Base-by-base conservation (phyloP, 1,284 basidiomycete genomes). In the Cutaneotrichosporon cavernicola region DNA sequence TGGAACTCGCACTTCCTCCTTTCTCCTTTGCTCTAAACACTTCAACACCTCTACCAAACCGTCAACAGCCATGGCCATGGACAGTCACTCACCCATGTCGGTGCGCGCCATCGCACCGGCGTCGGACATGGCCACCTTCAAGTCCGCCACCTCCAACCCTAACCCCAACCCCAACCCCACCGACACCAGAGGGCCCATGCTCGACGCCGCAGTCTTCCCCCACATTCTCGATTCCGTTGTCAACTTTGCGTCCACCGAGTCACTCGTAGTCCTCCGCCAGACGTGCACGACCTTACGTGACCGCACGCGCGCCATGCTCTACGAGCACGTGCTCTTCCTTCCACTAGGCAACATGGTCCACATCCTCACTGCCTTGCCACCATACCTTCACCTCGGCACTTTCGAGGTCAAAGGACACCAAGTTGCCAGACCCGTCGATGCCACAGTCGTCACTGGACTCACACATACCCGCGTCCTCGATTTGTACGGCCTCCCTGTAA, bases 291-390 rank as follows among this genome's bases (percentile, higher is more conserved):
- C 26, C 5, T 14, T 53, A 6, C 51, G 51, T 6, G 31, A 16
- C 31, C 51, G 51, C 51, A 32, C 31, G 26, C 51, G 51, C 51
- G 31, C 31, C 51, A 5, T 2, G 18, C 51, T 53, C 14, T 53
- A 34, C 51, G 26, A 53, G 30, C 51, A 53, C 51, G 31, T 53
- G 6, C 30, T 53, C 31, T 34, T 53, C 51, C 30, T 53, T 10
- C 49, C 49, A 11, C 7, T 30, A 5, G 22, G 43, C 43, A 46
- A n/a, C 43, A 51, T 3, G 49, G 22, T 51, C 22, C 22, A 26
- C 49, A 53, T 53, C 51, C 51, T 31, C 30, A 53, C 51, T 4
- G 51, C 30, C 51, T 30, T 14, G 30, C 26, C 51, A 18, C 51
- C 51, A 9, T 16, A 53, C 51, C 51, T 53, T 16, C 18, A 32